Base-by-base conservation (phyloP, 257 asterid genomes). In the Mentha longifolia region DNA sequence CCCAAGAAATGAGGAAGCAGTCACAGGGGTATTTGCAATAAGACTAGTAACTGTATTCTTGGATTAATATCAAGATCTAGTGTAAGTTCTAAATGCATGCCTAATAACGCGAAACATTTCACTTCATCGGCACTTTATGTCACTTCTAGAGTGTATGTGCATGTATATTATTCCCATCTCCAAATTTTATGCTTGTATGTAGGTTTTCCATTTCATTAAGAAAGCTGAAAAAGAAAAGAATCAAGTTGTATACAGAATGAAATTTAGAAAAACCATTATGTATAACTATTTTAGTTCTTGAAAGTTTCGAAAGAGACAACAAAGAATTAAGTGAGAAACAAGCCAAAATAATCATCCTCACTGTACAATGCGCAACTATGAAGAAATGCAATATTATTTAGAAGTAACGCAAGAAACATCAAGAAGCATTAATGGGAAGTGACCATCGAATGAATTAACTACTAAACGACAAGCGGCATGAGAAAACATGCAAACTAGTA, bases 21-120 rank as follows among this genome's bases (percentile, higher is more conserved):
- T 16, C 9, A 22, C 9, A 22, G 17, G 49, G 55, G 35, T 11
- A 9, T 11, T 64, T 14, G 52, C n/a, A 37, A 58, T 57, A 71
- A 71, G 57, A 76, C 70, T 28, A 51, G 61, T 47, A 54, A 51
- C 35, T 39, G 16, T 70, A 57, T 42, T 56, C 30, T 25, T 71
- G 37, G 56, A 68, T 41, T 22, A n/a, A 71, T 45, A 67, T 51
- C 9, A 22, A 37, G 37, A 71, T 59, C 16, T 16, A 4, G 15
- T 1, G 14, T 51, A 63, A 55, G 55, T 58, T 52, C 11, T 52
- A 49, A 63, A 62, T 22, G 35, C 13, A 59, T 62, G 65, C 71
- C 52, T 25, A 6, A 62, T 50, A 39, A 46, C 3, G 9, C 28
- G 31, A 68, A 61, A 20, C 69, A 37, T 52, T 28, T 47, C 8